These are phyloP conservation scores for Leptomonas seymouri DNA, from an alignment of 208 protist species.

Conservation along the genomic window DNA sequence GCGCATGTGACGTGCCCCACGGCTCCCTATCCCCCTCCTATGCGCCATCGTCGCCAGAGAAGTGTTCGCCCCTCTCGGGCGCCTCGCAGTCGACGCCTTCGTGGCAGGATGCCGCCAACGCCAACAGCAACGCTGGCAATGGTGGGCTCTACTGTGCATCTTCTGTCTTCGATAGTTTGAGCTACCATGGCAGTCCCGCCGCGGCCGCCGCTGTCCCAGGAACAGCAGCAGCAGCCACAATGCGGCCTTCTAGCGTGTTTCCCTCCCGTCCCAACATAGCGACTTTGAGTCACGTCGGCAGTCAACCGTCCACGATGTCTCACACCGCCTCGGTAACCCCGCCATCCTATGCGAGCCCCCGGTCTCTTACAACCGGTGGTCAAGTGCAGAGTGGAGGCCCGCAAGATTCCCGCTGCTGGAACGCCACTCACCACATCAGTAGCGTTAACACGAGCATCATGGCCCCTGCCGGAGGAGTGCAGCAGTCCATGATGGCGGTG, in stretches of 20 bases:
- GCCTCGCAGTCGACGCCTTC: constrained; percentile 12
- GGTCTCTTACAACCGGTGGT: neutral
- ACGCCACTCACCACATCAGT: neutral
- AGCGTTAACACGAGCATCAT: neutral
- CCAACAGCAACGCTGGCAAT: neutral
- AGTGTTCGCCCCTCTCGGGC: constrained; percentile 23
- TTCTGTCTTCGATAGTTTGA: neutral
- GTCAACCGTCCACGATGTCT: neutral
- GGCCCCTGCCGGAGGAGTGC: too few species aligned
- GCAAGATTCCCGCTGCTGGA: neutral
- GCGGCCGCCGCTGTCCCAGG: neutral
- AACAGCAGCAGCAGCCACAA: neutral
- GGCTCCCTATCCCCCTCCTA: constrained; percentile 18
- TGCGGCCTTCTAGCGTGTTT: neutral
- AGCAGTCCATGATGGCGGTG: neutral
- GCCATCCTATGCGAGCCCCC: neutral
- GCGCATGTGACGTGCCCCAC: neutral
- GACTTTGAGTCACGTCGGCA: neutral
- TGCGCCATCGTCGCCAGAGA: constrained; percentile 22
- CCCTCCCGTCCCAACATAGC: neutral
- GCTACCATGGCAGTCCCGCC: neutral
- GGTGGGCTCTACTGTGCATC: neutral
- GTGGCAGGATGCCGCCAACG: constrained; percentile 11
- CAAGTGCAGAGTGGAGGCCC: neutral
- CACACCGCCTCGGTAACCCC: neutral